These are phyloP conservation scores for Diaporthe vexans DNA, from an alignment of 2,329 filamentous ascomycete species.

Conservation along the genomic window DNA sequence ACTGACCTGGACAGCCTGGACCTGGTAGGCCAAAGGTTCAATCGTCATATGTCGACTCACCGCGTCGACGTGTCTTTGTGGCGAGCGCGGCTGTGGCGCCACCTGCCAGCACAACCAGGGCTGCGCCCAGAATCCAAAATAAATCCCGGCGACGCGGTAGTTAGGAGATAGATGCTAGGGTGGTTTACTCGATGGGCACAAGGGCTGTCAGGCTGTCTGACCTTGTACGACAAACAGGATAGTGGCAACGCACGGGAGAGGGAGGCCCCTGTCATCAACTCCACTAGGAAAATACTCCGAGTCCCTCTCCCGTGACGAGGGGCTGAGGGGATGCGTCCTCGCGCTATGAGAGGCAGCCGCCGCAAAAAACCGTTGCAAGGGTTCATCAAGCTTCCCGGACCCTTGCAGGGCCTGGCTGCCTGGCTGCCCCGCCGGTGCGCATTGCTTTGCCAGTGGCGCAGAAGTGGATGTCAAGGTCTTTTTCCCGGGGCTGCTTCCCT, in stretches of 20 bases:
- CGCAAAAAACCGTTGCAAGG: not conserved
- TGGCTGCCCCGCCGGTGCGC: constrained; percentile 13
- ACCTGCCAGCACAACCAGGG: not conserved
- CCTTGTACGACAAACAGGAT: not conserved
- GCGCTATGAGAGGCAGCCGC: constrained; percentile 18
- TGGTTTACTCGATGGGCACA: not conserved
- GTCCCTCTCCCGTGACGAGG: not conserved
- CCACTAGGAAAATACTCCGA: constrained; percentile 23
- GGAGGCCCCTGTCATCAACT: not conserved
- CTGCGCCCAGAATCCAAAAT: constrained; percentile 15
- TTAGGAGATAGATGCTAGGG: not conserved
- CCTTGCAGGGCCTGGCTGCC: not conserved
- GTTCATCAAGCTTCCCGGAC: constrained; percentile 12
- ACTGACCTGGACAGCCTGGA: not conserved
- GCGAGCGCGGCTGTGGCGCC: constrained; percentile 30
- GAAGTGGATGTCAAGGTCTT: constrained; percentile 13
- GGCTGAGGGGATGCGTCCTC: constrained; percentile 3
- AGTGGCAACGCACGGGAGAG: constrained; percentile 8
- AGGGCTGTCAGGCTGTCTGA: too few relatives aligned
- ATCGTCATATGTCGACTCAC: not conserved
- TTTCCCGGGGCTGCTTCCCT: constrained; percentile 5
- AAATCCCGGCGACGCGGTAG: constrained; percentile 13
- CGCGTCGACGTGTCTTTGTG: constrained; percentile 15
- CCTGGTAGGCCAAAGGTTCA: not conserved
- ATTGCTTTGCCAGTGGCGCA: constrained; percentile 24